Evolutionary conservation across 2,329 filamentous ascomycete species (phyloP).

Genomic region (Chaetomium strumarium): DNA sequence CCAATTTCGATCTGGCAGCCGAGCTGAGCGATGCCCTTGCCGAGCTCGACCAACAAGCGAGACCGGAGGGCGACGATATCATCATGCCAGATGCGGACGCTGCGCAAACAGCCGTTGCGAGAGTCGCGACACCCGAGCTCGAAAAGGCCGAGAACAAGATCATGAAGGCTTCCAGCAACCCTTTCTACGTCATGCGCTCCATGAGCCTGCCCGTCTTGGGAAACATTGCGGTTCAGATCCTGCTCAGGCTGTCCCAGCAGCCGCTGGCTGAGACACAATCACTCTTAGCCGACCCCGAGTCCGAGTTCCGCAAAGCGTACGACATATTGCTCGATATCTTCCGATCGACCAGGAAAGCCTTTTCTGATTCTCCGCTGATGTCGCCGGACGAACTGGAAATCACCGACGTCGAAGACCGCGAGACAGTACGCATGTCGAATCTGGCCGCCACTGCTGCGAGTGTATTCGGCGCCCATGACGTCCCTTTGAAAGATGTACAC

Average conservation of each 20-base stretch:
- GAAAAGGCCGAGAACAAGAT: constrained; percentile 26
- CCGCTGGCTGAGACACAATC: constrained; percentile 27
- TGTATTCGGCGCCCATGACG: constrained; percentile 34
- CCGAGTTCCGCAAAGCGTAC: constrained; percentile 33
- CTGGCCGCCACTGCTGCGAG: constrained; percentile 42
- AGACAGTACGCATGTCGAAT: constrained; percentile 43
- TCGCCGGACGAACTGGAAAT: constrained; percentile 35
- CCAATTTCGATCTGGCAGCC: constrained; percentile 26
- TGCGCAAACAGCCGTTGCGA: constrained; percentile 1
- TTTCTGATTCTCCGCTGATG: constrained; percentile 31
- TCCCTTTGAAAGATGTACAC: constrained; percentile 38
- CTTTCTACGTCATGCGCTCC: constrained; percentile 31
- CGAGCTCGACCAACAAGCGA: constrained; percentile 20
- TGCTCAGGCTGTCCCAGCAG: constrained; percentile 33
- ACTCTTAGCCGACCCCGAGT: constrained; percentile 28
- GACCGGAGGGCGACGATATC: constrained; percentile 2
- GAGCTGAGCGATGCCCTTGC: constrained; percentile 30
- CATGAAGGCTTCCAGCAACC: constrained; percentile 32
- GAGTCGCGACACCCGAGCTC: constrained; percentile 15
- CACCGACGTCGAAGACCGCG: constrained; percentile 33
- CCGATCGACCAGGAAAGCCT: constrained; percentile 29
- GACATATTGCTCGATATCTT: constrained; percentile 31
- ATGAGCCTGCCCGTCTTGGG: constrained; percentile 34
- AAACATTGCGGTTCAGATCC: constrained; percentile 34
- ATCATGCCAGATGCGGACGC: constrained; percentile 6